These are phyloP conservation scores for Polygonum aviculare DNA, from an alignment of 148 eudicot species.

Conservation along the genomic window DNA sequence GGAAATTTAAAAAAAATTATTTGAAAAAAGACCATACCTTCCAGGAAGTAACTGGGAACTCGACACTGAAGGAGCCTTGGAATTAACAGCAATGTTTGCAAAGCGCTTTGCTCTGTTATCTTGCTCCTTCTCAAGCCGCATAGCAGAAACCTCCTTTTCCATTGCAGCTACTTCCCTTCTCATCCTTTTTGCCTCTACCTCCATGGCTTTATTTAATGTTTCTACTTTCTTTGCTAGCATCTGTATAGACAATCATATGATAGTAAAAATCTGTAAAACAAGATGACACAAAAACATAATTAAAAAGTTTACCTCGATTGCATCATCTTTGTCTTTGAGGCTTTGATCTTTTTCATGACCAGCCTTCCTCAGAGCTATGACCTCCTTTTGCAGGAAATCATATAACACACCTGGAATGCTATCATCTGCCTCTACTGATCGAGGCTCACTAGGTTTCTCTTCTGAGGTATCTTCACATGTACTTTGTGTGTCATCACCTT, in stretches of 20 bases:
- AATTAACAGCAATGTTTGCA: constrained; percentile 26
- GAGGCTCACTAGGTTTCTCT: constrained; percentile 52
- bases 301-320: constrained; percentile 60
- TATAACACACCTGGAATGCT: constrained; percentile 70
- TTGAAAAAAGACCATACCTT: constrained; percentile 42
- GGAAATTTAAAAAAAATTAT: background rate
- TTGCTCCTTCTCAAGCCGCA: constrained; percentile 91
- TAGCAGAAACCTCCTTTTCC: constrained; percentile 98
- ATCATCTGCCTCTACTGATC: constrained; percentile 51
- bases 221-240: constrained; percentile 94
- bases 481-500: constrained; percentile 41
- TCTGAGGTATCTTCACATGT: constrained; percentile 48
- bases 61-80: constrained; percentile 51
- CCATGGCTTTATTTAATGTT: constrained; percentile 91
- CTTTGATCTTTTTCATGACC: constrained; percentile 93
- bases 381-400: constrained; percentile 94
- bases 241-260: constrained; percentile 26
- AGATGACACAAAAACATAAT: background rate
- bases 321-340: constrained; percentile 97
- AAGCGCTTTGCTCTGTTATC: constrained; percentile 70
- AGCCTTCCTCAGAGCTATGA: constrained; percentile 76
- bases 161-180: constrained; percentile 95
- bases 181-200: constrained; percentile 99
- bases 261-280: constrained; percentile 1
- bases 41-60: constrained; percentile 74